Base-by-base conservation (phyloP, 306 rosid species). In the Trichosanthes truncata region DNA sequence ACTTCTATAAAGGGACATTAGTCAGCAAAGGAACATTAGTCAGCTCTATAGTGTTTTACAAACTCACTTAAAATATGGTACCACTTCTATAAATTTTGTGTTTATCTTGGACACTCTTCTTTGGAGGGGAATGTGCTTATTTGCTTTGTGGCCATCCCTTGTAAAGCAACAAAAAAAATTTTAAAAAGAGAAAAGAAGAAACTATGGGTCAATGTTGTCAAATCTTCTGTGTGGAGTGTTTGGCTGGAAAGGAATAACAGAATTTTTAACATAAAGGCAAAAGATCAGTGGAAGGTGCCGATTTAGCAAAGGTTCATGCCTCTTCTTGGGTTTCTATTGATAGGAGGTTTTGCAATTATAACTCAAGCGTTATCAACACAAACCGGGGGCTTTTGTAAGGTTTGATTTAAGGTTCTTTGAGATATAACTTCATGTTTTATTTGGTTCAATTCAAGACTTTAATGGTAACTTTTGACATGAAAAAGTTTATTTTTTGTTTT, bases 21-120 rank as follows among this genome's bases (percentile, higher is more conserved):
- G 33, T 29, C 33, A 29, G 91, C 83, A 86, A 80, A 60, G 46
- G 76, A 79, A 85, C 71, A 57, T 77, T 68, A 31, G 61, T 85
- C 69, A 80, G 86, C 67, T 45, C 36, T 14, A 82, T 12, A 53
- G 38, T 36, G 43, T 14, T 71, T 43, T 23, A 43, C 11, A 71
- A 71, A 40, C 53, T n/a, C 7, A 21, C 52, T 43, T 13, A 41
- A 71, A 0, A 45, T 41, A 35, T 65, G 46, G 46, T 36, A 17
- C 2, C 43, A 29, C 33, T 57, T 4, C 33, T 25, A 57, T 57
- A 57, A 57, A 25, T 59, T 25, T 10, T 59, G 31, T 9, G 66
- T 11, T 59, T 12, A 25, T 10, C 66, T 59, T 59, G 36, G 36
- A 23, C 6, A 59, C 66, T 25, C 35, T 10, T 62, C n/a, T 14